Base-by-base conservation (phyloP, 1,284 basidiomycete species). In the Heterobasidion occidentale region DNA sequence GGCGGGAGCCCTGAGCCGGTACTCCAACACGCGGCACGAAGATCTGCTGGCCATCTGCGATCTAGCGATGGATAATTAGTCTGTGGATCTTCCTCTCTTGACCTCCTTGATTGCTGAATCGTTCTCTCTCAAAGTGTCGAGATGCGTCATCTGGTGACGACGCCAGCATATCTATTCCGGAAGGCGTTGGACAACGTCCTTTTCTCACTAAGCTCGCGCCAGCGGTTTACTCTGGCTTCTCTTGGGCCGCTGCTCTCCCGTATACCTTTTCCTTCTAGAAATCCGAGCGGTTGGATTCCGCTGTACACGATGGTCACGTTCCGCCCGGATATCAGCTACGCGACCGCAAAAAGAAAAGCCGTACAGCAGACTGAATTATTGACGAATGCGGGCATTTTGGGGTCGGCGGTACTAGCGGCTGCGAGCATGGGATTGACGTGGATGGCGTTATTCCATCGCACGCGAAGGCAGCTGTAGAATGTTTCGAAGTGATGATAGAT, bases 241-340 rank as follows among this genome's bases (percentile, higher is more conserved):
- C 64, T 65, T 17, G 59, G 60, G 3, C 63, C 64, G 20, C 60
- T 61, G 53, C 64, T 71, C 38, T 57, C 64, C 35, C 59, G 60
- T 19, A 71, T 75, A 52, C 73, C 83, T 15, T 91, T 87, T 67
- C 77, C 80, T 50, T 67, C 79, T 58, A 66, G 69, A 53, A 69
- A 75, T 55, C 83, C 86, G 44, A 70, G 71, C 57, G 90, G 90
- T 38, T 99, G 96, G 96, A 79, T 92, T 57, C 91, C 92, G 53
- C 77, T 97, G 54, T 99, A 99, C 71, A 91, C 91, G 36, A 96
- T 98, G 94, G 90, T 97, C 61, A 98, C 96, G 44, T 99, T 99
- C 76, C 82, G 94, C 45, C 92, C 93, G 48, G 95, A 98, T 70
- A 83, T 98, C 61, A 88, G 87, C 65, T 98, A 98, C 69, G 85